These are phyloP conservation scores for Chytriomyces sp. DNA, from an alignment of 192 early-diverging fungal species.

Conservation along the genomic window DNA sequence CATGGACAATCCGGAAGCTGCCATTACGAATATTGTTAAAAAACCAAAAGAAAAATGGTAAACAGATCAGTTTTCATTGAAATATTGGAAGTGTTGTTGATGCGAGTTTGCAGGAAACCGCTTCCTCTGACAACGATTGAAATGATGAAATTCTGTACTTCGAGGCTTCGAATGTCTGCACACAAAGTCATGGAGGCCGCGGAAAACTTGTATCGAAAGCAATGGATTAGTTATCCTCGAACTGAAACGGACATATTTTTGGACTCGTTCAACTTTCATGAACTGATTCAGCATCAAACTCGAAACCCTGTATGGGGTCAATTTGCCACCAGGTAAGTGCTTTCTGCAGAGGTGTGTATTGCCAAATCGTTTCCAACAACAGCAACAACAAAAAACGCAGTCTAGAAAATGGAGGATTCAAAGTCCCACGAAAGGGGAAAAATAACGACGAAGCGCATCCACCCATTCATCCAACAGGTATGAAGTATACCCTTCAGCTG, in stretches of 20 bases:
- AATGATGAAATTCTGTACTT: constrained; percentile 81
- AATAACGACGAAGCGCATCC: constrained; percentile 98
- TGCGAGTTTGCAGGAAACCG: constrained; percentile 82
- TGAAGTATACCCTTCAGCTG: not conserved
- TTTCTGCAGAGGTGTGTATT: not conserved
- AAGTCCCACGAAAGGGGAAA: constrained; percentile 76
- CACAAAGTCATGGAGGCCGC: constrained; percentile 84
- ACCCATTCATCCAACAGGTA: constrained; percentile 87
- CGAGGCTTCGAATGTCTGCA: constrained; percentile 73
- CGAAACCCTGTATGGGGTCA: constrained; percentile 8
- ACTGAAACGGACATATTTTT: constrained; percentile 96
- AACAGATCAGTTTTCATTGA: not conserved
- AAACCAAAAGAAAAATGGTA: constrained; percentile 83
- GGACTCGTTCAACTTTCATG: constrained; percentile 55
- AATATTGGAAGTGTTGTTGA: constrained; percentile 4
- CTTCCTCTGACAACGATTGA: constrained; percentile 94
- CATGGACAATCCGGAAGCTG: constrained; percentile 61
- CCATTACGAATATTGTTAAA: constrained; percentile 61
- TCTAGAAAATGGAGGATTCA: constrained; percentile 71
- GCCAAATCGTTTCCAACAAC: too few species aligned
- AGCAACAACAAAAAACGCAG: constrained; percentile 42
- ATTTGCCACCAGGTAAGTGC: constrained; percentile 16
- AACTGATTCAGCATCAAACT: constrained; percentile 13
- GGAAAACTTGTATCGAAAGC: constrained; percentile 84
- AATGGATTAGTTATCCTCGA: constrained; percentile 93